Evolutionary conservation across 306 rosid genomes (phyloP).

Genomic region (Alnus glutinosa): DNA sequence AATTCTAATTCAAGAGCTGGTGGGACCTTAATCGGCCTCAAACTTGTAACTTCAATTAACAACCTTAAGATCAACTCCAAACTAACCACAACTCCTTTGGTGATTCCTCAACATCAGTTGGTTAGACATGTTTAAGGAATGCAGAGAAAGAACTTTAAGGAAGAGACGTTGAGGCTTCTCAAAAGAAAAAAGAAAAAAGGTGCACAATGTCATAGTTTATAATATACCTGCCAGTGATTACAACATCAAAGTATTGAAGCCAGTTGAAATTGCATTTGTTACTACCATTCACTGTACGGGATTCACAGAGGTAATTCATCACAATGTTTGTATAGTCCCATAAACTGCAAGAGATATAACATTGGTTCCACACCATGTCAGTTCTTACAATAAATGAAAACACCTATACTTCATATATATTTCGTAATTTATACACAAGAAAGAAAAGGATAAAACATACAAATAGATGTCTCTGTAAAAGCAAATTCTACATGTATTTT

Average conservation of each 20-base stretch:
- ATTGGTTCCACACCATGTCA: background rate
- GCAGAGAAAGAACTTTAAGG: background rate
- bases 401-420: background rate
- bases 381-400: background rate
- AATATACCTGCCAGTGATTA: conserved; percentile 88
- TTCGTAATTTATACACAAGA: background rate
- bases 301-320: conserved; percentile 85
- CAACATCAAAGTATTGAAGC: conserved; percentile 91
- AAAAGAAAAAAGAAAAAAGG: background rate
- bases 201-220: background rate
- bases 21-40: no score
- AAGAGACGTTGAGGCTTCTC: background rate
- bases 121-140: background rate
- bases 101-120: no score
- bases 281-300: conserved; percentile 45
- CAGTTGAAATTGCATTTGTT: conserved; percentile 64
- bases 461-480: background rate
- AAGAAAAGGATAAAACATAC: background rate
- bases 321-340: conserved; percentile 97
- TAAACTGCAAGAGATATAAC: conserved; percentile 57
- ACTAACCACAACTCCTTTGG: background rate
- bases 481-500: background rate
- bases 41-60: background rate
- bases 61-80: background rate
- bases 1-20: no score